Conservation (phyloP, 2,329 filamentous ascomycete species). For the Diaporthe aspalathi region DNA sequence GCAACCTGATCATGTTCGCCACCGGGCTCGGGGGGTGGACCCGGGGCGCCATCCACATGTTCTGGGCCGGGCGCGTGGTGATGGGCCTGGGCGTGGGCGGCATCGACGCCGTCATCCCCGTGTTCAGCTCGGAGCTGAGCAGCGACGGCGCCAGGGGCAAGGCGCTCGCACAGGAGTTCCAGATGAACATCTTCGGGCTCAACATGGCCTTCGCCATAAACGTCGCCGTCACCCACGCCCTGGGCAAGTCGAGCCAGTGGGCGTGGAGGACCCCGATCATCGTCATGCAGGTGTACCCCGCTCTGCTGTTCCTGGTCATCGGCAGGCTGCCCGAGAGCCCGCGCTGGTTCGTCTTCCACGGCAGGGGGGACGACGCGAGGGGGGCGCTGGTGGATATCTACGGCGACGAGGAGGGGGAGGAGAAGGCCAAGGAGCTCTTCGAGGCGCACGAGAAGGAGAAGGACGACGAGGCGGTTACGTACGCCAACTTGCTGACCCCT, state of each 20-base stretch:
- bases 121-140: slow-evolving; percentile 68
- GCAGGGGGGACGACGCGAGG: slow-evolving; percentile 61
- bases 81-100: slow-evolving; percentile 65
- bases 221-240: slow-evolving; percentile 60
- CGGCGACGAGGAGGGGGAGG: slow-evolving; percentile 53
- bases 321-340: slow-evolving; percentile 67
- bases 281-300: slow-evolving; percentile 69
- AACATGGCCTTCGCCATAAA: slow-evolving; percentile 72
- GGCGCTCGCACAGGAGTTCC: slow-evolving; percentile 71
- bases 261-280: slow-evolving; percentile 72
- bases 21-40: slow-evolving; percentile 36
- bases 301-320: slow-evolving; percentile 64
- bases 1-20: slow-evolving; percentile 38
- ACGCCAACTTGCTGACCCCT: slow-evolving; percentile 68
- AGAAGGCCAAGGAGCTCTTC: slow-evolving; percentile 56
- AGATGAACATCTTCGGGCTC: slow-evolving; percentile 72
- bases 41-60: slow-evolving; percentile 31
- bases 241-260: slow-evolving; percentile 69
- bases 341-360: slow-evolving; percentile 66
- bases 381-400: slow-evolving; percentile 60
- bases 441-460: slow-evolving; percentile 62
- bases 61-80: slow-evolving; percentile 44
- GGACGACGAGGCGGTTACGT: slow-evolving; percentile 56
- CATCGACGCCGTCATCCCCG: slow-evolving; percentile 70
- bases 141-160: slow-evolving; percentile 67